Base-by-base conservation (phyloP, 1,284 basidiomycete species). In the Stereum hirsutum region DNA sequence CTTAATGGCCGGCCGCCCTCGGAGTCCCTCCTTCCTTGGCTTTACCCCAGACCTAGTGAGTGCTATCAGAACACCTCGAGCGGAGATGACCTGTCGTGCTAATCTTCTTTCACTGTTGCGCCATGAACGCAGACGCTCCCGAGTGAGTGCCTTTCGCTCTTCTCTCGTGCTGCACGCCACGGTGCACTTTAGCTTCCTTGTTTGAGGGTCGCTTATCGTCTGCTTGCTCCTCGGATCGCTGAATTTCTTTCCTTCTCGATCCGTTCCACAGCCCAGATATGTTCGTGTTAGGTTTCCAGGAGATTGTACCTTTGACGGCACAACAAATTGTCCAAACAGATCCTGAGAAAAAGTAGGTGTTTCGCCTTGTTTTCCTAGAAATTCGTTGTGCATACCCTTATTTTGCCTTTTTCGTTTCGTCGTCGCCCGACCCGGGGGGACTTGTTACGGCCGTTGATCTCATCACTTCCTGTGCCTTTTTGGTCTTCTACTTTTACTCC, bases 291-390 rank as follows among this genome's bases (percentile, higher is more conserved):
- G 90, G 89, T 1, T 97, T 99, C 57, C 96, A 99, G 63, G 96
- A 99, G 63, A 93, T 99, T 43, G 96, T 99, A 0, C 92, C 92
- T 30, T 74, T 99, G 33, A 97, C 90, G 5, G 91, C 96, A 4
- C 91, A 96, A 57, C 94, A 98, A 60, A 97, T 99, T 41, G 75
- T 95, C 17, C 89, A 96, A 58, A 89, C 95, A 3, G 96, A 99
- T 62, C 92, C 94, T 0, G 92, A 93, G 54, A 94, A 67, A 79
- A 81, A 39, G 37, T 39, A 25, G 21, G 90, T 85, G 41, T 12
- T 68, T 41, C 6, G 24, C 17, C 37, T 15, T 25, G 26, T 43
- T 23, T 35, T 37, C 27, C 3, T n/a, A 4, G 23, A 6, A 30
- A 4, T 36, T 30, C 34, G n/a, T n/a, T n/a, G n/a, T n/a, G n/a